Evolutionary conservation across 2,329 filamentous ascomycete genomes (phyloP).

Genomic region (Pseudogymnoascus sp.): DNA sequence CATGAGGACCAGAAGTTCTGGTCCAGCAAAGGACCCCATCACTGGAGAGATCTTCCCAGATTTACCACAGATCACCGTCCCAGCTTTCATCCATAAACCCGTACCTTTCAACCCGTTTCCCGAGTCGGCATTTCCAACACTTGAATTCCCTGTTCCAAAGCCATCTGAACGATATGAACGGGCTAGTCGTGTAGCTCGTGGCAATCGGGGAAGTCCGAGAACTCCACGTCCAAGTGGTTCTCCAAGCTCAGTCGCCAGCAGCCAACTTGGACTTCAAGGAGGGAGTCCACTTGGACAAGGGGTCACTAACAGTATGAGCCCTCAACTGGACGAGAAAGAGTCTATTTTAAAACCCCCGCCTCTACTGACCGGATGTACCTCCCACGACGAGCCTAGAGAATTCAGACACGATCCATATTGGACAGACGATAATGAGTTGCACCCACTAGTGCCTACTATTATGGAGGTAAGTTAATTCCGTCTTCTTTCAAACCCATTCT

Average conservation of each 20-base stretch:
- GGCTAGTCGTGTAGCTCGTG: neutral
- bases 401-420: neutral
- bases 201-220: neutral
- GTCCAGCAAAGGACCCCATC: neutral
- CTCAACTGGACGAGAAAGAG: neutral
- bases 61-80: neutral
- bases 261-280: neutral
- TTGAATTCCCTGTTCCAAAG: neutral
- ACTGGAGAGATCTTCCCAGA: neutral
- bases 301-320: neutral
- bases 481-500: neutral
- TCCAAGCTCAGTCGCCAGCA: neutral
- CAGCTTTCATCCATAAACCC: neutral
- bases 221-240: neutral
- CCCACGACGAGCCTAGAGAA: neutral
- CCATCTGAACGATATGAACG: neutral
- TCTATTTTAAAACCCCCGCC: neutral
- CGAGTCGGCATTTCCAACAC: neutral
- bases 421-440: neutral
- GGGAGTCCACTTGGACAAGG: neutral
- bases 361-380: neutral
- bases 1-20: constrained; percentile 5
- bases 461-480: neutral
- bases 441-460: neutral
- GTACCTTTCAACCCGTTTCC: neutral